These are phyloP conservation scores for Tolypocladium amazonense DNA, from an alignment of 2,329 filamentous ascomycete genomes.

Conservation along the genomic window DNA sequence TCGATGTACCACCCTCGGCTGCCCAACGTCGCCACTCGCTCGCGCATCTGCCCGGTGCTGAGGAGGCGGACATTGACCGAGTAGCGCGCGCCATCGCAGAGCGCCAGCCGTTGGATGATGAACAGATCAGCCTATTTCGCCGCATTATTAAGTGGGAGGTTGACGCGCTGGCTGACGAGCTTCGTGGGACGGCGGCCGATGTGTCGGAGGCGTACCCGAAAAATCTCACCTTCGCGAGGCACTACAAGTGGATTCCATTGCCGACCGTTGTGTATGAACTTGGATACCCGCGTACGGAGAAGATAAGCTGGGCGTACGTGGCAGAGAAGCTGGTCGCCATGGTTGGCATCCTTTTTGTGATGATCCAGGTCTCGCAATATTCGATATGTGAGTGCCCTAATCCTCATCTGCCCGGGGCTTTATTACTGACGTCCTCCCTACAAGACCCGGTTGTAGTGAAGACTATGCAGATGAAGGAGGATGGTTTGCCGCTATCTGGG, in stretches of 20 bases:
- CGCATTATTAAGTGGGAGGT: conserved; percentile 58
- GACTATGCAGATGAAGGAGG: conserved; percentile 57
- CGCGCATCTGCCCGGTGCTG: conserved; percentile 19
- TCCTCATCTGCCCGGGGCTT: not conserved
- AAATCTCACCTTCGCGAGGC: conserved; percentile 55
- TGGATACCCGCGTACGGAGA: conserved; percentile 59
- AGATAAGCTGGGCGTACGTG: conserved; percentile 65
- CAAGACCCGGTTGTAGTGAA: conserved; percentile 57
- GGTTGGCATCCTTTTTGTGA: conserved; percentile 63
- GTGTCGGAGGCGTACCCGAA: conserved; percentile 48
- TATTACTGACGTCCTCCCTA: conserved; percentile 2
- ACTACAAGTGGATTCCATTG: conserved; percentile 63
- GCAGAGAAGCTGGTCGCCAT: conserved; percentile 60
- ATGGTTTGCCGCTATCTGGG: conserved; percentile 46
- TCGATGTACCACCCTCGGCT: conserved; percentile 29
- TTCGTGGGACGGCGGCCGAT: conserved; percentile 49
- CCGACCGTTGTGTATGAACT: conserved; percentile 73
- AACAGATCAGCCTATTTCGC: conserved; percentile 54
- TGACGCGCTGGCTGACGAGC: conserved; percentile 51
- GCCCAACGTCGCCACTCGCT: conserved; percentile 31
- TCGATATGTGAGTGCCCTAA: conserved; percentile 45
- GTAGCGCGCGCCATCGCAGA: conserved; percentile 54
- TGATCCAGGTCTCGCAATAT: conserved; percentile 68
- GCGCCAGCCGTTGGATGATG: conserved; percentile 44
- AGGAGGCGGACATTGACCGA: conserved; percentile 43